These are phyloP conservation scores for Fusarium coicis DNA, from an alignment of 2,329 filamentous ascomycete species.

Conservation along the genomic window DNA sequence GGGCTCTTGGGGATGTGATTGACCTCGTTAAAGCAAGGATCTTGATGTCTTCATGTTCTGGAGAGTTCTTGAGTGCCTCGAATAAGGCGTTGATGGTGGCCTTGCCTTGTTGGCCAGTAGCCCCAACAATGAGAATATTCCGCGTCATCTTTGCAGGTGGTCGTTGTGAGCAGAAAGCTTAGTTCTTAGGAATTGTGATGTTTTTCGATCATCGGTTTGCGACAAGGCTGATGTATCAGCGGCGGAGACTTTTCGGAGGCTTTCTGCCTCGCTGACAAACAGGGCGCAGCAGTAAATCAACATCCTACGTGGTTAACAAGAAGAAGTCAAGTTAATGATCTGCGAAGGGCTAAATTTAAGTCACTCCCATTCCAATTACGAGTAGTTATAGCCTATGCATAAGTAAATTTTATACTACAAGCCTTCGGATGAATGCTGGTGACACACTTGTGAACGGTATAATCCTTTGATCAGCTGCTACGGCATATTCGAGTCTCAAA, in stretches of 20 bases:
- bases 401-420: too few species aligned
- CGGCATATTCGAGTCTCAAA: too few species aligned
- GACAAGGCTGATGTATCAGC: neutral
- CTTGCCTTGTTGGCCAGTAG: constrained; percentile 33
- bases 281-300: neutral
- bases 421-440: too few species aligned
- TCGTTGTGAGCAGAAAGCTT: neutral
- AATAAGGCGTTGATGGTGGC: constrained; percentile 22
- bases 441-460: too few species aligned
- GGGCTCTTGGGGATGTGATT: neutral
- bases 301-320: neutral
- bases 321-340: neutral
- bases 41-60: neutral
- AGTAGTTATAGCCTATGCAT: too few species aligned
- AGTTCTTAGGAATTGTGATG: rapidly evolving
- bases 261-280: neutral
- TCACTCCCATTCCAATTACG: too few species aligned
- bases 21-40: constrained; percentile 24
- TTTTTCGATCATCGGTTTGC: neutral
- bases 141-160: neutral
- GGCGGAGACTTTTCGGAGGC: neutral
- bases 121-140: constrained; percentile 24
- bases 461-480: too few species aligned
- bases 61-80: neutral
- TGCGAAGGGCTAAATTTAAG: neutral